Conservation (phyloP, 2,329 filamentous ascomycete species). For the Fusarium sp. region DNA sequence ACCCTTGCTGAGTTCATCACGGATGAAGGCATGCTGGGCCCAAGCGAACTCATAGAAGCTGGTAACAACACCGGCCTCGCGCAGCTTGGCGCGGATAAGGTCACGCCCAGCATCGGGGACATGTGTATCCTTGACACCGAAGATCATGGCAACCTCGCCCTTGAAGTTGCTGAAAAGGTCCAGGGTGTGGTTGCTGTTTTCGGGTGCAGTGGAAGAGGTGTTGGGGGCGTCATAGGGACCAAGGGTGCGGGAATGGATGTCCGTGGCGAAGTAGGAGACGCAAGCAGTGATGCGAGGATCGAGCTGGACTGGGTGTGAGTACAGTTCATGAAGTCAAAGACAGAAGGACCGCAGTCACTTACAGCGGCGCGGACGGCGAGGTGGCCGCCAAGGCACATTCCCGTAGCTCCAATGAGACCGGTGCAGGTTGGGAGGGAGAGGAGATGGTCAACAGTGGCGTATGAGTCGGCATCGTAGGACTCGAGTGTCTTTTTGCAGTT, state of each 20-base stretch:
- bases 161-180: conserved; percentile 74
- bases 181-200: conserved; percentile 62
- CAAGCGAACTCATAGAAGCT: conserved; percentile 92
- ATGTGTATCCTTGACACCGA: conserved; percentile 91
- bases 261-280: conserved; percentile 92
- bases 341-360: conserved; percentile 41
- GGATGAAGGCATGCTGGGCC: conserved; percentile 95
- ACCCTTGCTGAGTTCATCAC: conserved; percentile 93
- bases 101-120: conserved; percentile 86
- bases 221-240: conserved; percentile 69
- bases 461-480: conserved; percentile 86
- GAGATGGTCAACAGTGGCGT: conserved; percentile 75
- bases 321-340: background rate
- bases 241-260: conserved; percentile 84
- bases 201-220: conserved; percentile 53
- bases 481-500: conserved; percentile 73
- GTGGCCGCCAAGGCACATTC: conserved; percentile 95
- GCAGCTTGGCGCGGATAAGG: conserved; percentile 83
- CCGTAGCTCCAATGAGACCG: conserved; percentile 81
- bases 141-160: conserved; percentile 90
- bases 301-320: conserved; percentile 57
- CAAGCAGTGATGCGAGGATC: conserved; percentile 81
- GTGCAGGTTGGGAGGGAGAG: conserved; percentile 82
- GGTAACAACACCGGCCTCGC: conserved; percentile 79
- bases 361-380: conserved; percentile 73